Percentiles rank a stretch among this genome's conserved stretches.
Conservation (phyloP, 495 filamentous ascomycete genomes). For the Annulohypoxylon maeteangense region DNA sequence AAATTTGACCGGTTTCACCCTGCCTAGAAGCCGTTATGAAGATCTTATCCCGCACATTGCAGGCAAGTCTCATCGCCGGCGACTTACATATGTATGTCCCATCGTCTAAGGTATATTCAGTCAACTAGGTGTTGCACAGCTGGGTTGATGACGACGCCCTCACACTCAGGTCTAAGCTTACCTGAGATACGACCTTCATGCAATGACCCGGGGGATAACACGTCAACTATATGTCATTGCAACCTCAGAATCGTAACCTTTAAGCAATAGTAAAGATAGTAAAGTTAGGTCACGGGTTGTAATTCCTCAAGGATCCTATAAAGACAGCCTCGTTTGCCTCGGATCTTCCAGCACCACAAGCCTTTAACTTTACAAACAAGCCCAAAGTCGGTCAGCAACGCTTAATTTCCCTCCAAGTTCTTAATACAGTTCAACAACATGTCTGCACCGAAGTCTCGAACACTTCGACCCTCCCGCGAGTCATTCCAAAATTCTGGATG, state of each 20-base stretch:
- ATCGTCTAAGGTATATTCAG: background rate
- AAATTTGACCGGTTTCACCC: background rate
- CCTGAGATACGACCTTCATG: background rate
- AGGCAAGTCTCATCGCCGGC: background rate
- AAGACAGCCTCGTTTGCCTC: slow-evolving; percentile 25
- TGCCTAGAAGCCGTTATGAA: background rate
- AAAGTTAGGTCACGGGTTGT: slow-evolving; percentile 25
- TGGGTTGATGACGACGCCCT: slow-evolving; percentile 12
- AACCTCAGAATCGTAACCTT: slow-evolving; percentile 27
- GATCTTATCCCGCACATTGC: background rate
- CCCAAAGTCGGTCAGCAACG: slow-evolving; percentile 17
- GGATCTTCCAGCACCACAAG: slow-evolving; percentile 22
- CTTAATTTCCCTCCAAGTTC: slow-evolving; percentile 20
- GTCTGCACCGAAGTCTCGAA: slow-evolving; percentile 20
- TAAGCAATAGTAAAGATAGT: slow-evolving; percentile 20
- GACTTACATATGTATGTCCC: background rate
- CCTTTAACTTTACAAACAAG: slow-evolving; percentile 24
- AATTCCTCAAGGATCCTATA: slow-evolving; percentile 28
- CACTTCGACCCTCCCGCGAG: slow-evolving; percentile 26
- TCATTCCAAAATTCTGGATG: slow-evolving; percentile 25
- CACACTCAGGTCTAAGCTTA: background rate
- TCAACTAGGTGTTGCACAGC: background rate
- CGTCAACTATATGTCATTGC: slow-evolving; percentile 16
- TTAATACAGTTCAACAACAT: slow-evolving; percentile 29
- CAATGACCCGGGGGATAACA: slow-evolving; percentile 14